Evolutionary conservation across 1,139 yeast genomes (phyloP), one percentile per base, ranked within the genome.

Genomic region (Zygosaccharomyces pseudobailii): DNA sequence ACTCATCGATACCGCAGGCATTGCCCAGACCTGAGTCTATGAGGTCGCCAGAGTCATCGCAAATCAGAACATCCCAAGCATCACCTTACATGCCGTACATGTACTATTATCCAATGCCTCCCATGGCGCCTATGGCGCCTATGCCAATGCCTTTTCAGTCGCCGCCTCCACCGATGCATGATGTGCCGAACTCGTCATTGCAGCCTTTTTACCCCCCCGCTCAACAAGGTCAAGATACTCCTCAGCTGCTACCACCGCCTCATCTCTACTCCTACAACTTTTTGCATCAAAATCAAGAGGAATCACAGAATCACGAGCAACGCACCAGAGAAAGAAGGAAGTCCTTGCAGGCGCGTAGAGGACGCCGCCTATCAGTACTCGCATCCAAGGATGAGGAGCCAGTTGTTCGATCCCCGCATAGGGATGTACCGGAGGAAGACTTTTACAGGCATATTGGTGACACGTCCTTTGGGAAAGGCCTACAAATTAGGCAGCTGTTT

Each of bases 381-480:
- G 53, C 52, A 5, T 33, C 47, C 8, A 45, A 48, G 35, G 54
- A 51, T 25, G 55, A 52, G 5, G 53, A 50, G 19, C 44, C 48
- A 28, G 54, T 52, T 19, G 55, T 62, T 13, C 52, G 61, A 6
- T 59, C 66, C 4, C 68, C 68, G 8, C 66, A 63, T 47, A 54
- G 53, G 28, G 66, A 63, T 42, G 58, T 63, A 2, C 66, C 66
- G 1, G 63, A 57, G 34, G 53, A 56, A 20, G 64, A 63, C 42
- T 63, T 62, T 40, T 63, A 62, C 45, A 57, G 63, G 38, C 65
- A 63, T 46, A 50, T 63, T 28, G 65, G 62, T 2, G 53, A 63
- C 43, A 53, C 56, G 3, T 58, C 62, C 2, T 58, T 57, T 48
- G 65, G 59, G 10, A 55, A 55, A 31, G 54, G 57, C 28, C 47